Evolutionary conservation across 345 rosid genomes (phyloP), one percentile per base, ranked within the genome.

Genomic region (Populus nigra): DNA sequence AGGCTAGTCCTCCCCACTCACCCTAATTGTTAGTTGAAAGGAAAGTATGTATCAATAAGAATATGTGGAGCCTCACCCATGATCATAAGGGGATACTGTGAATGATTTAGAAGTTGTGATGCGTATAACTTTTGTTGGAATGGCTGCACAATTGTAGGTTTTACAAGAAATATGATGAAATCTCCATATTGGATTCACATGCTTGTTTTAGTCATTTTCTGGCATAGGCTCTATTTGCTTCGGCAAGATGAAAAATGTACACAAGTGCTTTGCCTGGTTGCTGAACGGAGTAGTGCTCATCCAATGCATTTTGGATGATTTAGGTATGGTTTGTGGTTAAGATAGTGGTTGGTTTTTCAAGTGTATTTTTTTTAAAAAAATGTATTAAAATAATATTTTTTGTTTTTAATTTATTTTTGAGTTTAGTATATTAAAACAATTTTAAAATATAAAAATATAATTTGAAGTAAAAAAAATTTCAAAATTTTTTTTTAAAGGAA

Each of bases 81-180:
- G 53, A 23, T 10, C 50, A 59, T 12, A 33, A 31, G n/a, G 63
- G 70, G 39, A 10, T 31, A n/a, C 49, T 65, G 7, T 57, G n/a
- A 63, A 35, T 53, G 63, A 57, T 67, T 74, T 65, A 63, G 35
- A 7, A 35, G 78, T 23, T 31, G 38, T 76, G 15, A 33, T 31
- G 63, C 3, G 20, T 33, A 36, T 23, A 50, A 50, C 29, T 68
- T 50, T 27, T 67, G 72, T 4, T 67, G 38, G 49, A 66, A 75
- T 49, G 63, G 27, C 67, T 31, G 33, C 36, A 45, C 49, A 67
- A 33, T 35, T 62, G 25, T 66, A 76, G 65, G 9, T 9, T 67
- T 43, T 16, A 33, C 22, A 76, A 53, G 78, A 50, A 65, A 66
- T 23, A 33, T 23, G 65, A 50, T 75, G 20, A 67, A 11, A 75